These are phyloP conservation scores for Aspergillus sclerotioniger DNA, from an alignment of 495 filamentous ascomycete genomes.

Conservation along the genomic window DNA sequence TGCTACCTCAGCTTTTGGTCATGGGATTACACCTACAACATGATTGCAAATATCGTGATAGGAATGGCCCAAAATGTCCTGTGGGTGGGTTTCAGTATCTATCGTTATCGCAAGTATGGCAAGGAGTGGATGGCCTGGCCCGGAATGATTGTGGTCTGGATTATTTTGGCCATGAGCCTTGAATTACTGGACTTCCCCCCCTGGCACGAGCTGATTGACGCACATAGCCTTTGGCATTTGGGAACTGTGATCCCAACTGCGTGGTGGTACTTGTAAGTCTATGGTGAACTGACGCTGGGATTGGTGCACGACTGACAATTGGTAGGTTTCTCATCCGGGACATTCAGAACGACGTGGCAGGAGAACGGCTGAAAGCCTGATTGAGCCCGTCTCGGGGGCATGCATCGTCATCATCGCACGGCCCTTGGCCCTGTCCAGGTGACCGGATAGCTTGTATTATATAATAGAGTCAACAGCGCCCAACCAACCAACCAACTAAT, in stretches of 20 bases:
- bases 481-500: too few relatives aligned
- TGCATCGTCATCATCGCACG: neutral
- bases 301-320: conserved; percentile 15
- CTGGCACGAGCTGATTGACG: conserved; percentile 77
- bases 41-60: conserved; percentile 85
- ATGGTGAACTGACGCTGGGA: neutral
- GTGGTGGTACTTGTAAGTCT: conserved; percentile 91
- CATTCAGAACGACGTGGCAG: conserved; percentile 69
- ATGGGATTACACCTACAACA: conserved; percentile 98
- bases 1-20: conserved; percentile 77
- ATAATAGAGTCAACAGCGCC: neutral
- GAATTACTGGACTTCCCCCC: conserved; percentile 94
- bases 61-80: conserved; percentile 78
- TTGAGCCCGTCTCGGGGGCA: neutral
- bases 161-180: conserved; percentile 90
- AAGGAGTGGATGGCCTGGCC: conserved; percentile 86
- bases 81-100: conserved; percentile 82
- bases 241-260: conserved; percentile 86
- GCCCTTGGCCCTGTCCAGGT: conserved; percentile 10
- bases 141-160: conserved; percentile 87
- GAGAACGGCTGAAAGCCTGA: conserved; percentile 50
- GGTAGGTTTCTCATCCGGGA: conserved; percentile 75
- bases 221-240: conserved; percentile 94
- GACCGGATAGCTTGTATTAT: conserved; percentile 12
- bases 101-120: conserved; percentile 63